phyloP scores from a whole-genome alignment of 2,329 filamentous ascomycete genomes.

The Knoxdaviesia capensis region DNA sequence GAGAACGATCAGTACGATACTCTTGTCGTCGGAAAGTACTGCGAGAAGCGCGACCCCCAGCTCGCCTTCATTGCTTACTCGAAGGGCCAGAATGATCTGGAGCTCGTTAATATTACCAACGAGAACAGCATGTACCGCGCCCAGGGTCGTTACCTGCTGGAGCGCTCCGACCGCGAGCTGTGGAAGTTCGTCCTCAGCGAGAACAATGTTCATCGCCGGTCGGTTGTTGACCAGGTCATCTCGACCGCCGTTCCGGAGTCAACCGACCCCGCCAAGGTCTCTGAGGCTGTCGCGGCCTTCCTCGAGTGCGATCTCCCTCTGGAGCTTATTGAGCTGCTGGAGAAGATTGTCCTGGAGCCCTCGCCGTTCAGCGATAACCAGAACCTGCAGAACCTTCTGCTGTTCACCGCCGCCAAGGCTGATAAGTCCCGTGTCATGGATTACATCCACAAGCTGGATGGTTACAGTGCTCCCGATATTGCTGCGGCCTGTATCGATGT shows the following conservation, averaged over 20 bases:
- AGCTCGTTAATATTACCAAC: slow-evolving; percentile 94
- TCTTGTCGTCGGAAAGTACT: slow-evolving; percentile 85
- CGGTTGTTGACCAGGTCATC: slow-evolving; percentile 88
- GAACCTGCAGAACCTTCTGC: slow-evolving; percentile 85
- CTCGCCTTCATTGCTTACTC: slow-evolving; percentile 85
- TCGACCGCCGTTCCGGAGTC: slow-evolving; percentile 88
- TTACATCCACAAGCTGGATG: slow-evolving; percentile 81
- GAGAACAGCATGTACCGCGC: slow-evolving; percentile 99
- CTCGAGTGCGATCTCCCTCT: slow-evolving; percentile 76
- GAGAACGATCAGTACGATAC: slow-evolving; percentile 96
- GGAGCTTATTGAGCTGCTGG: slow-evolving; percentile 89
- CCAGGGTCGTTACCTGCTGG: slow-evolving; percentile 88
- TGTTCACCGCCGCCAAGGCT: slow-evolving; percentile 91
- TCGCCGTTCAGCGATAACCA: slow-evolving; percentile 95
- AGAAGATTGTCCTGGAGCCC: slow-evolving; percentile 99
- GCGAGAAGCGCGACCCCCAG: slow-evolving; percentile 94
- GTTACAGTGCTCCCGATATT: slow-evolving; percentile 84
- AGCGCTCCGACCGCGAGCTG: slow-evolving; percentile 73
- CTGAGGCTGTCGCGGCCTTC: slow-evolving; percentile 83
- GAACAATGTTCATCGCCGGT: slow-evolving; percentile 89
- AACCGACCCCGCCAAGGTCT: slow-evolving; percentile 84
- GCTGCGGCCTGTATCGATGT: slow-evolving; percentile 85
- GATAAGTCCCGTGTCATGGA: slow-evolving; percentile 90
- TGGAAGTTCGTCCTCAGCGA: slow-evolving; percentile 90
- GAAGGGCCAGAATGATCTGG: slow-evolving; percentile 93